Conservation (phyloP, 2,329 filamentous ascomycete species). For the Amylocarpus encephaloides region DNA sequence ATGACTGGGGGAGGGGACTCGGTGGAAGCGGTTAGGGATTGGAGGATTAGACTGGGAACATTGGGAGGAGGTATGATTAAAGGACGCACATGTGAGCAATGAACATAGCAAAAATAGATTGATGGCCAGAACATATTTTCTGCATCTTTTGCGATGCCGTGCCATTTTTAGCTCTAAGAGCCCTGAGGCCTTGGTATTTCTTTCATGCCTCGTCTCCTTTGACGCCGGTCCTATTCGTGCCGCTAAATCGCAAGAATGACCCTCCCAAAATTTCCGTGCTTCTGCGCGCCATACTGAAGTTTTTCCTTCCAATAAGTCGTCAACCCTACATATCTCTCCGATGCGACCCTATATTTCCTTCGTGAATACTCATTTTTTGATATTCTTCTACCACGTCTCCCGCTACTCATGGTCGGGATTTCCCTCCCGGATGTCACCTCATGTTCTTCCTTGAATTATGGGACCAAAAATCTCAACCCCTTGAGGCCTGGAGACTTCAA, state of each 20-base stretch:
- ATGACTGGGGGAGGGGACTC: neutral
- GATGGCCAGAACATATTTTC: neutral
- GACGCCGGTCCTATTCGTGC: no score
- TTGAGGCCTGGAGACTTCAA: constrained; percentile 35
- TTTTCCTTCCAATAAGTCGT: no score
- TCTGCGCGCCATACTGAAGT: no score
- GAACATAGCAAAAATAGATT: neutral
- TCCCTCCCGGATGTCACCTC: neutral
- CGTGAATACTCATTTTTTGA: no score
- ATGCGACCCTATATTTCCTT: no score
- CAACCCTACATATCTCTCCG: no score
- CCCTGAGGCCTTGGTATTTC: no score
- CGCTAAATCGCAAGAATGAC: no score
- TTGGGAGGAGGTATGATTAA: neutral
- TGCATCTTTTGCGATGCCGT: neutral
- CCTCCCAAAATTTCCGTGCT: no score
- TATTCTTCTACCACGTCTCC: no score
- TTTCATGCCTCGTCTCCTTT: no score
- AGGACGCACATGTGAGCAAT: neutral
- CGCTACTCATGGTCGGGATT: no score
- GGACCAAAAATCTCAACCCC: neutral
- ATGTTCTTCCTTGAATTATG: neutral
- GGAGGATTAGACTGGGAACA: neutral
- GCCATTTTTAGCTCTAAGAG: neutral
- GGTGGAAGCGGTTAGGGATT: neutral